Evolutionary conservation across 1,284 basidiomycete species (phyloP), one percentile per base, ranked within the genome.

Genomic region (Exobasidium cylindrosporum): DNA sequence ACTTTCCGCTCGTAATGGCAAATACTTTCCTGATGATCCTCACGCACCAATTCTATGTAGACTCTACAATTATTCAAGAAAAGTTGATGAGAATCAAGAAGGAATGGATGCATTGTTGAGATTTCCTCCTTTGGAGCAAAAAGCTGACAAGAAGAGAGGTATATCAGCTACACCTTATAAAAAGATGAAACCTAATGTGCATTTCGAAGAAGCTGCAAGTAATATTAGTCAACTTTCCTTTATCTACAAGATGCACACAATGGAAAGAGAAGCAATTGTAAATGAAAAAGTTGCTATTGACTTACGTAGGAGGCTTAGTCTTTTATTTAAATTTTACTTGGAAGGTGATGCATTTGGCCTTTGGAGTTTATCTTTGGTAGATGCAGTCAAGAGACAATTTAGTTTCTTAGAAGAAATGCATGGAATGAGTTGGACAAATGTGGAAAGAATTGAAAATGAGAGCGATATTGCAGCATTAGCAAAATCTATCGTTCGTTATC

Each of bases 401-500:
- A 49, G 47, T 14, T 66, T 66, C 43, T 44, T 66, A n/a, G 62
- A 54, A 3, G 58, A 57, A 28, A 64, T 64, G 58, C 26, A 28
- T 30, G 35, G 35, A 14, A 49, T 66, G 11, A 62, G 64, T 14
- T 66, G 64, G 64, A 31, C 49, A 10, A 4, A 17, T 17, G 49
- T 21, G 24, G 26, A 53, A 31, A 14, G 49, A 4, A 14, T 14
- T 3, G n/a, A 17, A 4, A 57, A 35, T 26, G n/a, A n/a, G n/a
- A n/a, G n/a, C n/a, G n/a, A n/a, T n/a, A n/a, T n/a, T n/a, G n/a
- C n/a, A n/a, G n/a, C n/a, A n/a, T 28, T 49, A 23, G 46, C 56
- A 21, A n/a, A 56, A 6, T 45, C 50, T 10, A 54, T 74, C 26
- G 65, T 73, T 11, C 64, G 73, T 17, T 76, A 76, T 46, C 65